Evolutionary conservation across 1,284 basidiomycete species (phyloP).

Genomic region (Leccinum angustisporum): DNA sequence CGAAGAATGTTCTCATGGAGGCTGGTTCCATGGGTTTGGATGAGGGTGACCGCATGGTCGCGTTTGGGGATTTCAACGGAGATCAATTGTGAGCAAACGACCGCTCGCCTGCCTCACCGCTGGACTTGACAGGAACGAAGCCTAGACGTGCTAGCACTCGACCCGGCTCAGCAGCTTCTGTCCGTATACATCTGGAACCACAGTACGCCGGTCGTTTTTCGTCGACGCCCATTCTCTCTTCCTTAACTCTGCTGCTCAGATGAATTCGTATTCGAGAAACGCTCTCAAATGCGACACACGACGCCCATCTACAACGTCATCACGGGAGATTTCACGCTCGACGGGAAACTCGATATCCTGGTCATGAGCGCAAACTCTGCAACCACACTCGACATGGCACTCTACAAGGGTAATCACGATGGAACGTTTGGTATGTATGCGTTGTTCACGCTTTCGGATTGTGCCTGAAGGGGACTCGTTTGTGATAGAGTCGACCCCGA

Average conservation of each 20-base stretch:
- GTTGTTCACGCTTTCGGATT: background rate
- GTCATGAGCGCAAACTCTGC: constrained; percentile 70
- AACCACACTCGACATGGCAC: constrained; percentile 58
- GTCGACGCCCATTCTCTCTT: background rate
- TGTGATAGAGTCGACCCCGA: constrained; percentile 36
- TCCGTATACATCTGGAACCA: constrained; percentile 85
- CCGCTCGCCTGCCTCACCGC: background rate
- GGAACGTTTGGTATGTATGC: constrained; percentile 68
- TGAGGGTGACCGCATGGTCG: constrained; percentile 72
- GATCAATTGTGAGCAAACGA: constrained; percentile 79
- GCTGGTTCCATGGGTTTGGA: constrained; percentile 82
- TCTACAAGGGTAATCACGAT: constrained; percentile 64
- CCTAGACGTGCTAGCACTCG: constrained; percentile 80
- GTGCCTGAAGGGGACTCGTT: constrained; percentile 31
- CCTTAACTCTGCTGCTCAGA: constrained; percentile 40
- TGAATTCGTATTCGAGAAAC: constrained; percentile 59
- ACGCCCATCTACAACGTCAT: constrained; percentile 73
- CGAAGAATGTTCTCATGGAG: constrained; percentile 79
- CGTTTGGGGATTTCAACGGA: constrained; percentile 93
- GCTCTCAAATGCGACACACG: constrained; percentile 57
- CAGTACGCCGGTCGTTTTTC: constrained; percentile 43
- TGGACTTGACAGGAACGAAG: constrained; percentile 40
- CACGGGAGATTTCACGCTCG: constrained; percentile 91
- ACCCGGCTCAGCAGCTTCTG: constrained; percentile 70
- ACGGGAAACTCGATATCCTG: constrained; percentile 87